Conservation (phyloP, 768 basidiomycete species). For the Grammothele lineata region DNA sequence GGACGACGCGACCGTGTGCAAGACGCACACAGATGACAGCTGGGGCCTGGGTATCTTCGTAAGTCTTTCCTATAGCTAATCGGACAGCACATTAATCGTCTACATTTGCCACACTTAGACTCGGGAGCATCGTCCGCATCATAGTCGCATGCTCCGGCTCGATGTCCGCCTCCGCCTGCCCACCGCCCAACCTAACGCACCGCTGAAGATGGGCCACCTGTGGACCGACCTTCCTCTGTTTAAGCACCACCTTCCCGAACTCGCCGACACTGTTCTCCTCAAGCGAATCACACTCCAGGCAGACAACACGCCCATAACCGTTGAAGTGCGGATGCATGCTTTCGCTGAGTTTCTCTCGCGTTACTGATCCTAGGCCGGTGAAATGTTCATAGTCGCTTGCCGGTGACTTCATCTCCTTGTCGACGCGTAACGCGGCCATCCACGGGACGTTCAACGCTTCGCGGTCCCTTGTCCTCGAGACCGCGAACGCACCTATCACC, state of each 20-base stretch:
- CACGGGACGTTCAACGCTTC: conserved; percentile 35
- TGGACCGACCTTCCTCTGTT: conserved; percentile 28
- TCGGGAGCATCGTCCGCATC: conserved; percentile 18
- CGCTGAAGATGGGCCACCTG: conserved; percentile 22
- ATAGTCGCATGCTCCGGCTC: conserved; percentile 28
- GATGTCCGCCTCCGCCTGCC: conserved; percentile 38
- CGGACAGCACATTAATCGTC: no score
- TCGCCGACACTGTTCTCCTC: conserved; percentile 27
- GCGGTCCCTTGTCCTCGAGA: conserved; percentile 24
- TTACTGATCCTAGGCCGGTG: not conserved
- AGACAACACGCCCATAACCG: conserved; percentile 24
- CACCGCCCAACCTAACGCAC: conserved; percentile 3
- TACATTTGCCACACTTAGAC: conserved; percentile 10
- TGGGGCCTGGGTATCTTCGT: conserved; percentile 28
- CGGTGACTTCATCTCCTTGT: conserved; percentile 18
- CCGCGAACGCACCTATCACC: conserved; percentile 33
- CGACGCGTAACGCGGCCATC: conserved; percentile 32
- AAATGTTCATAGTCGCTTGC: conserved; percentile 27
- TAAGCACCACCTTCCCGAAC: conserved; percentile 23
- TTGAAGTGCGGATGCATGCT: conserved; percentile 21
- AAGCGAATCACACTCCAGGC: conserved; percentile 21
- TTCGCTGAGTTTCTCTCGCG: no score
- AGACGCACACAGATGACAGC: conserved; percentile 12
- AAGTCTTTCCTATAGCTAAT: no score
- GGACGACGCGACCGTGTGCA: conserved; percentile 18